phyloP scores from a whole-genome alignment of 2,329 filamentous ascomycete genomes.

The Trichoderma cornu-damae region DNA sequence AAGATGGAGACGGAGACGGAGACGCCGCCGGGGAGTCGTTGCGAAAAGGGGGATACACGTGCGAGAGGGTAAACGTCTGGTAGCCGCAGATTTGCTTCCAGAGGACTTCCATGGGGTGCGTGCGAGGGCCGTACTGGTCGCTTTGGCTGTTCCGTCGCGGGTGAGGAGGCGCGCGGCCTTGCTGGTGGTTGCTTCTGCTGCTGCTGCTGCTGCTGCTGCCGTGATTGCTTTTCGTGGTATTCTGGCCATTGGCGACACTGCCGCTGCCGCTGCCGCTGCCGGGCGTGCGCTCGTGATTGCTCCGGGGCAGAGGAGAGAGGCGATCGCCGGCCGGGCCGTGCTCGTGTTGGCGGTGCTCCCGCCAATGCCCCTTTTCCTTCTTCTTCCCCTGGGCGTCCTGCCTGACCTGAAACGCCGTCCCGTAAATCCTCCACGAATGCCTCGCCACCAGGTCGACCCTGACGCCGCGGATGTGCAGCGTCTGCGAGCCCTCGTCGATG shows the following conservation, averaged over 20 bases:
- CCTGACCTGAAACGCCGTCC: constrained; percentile 31
- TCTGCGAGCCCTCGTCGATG: constrained; percentile 24
- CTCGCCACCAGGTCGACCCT: constrained; percentile 26
- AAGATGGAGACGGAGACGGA: too few relatives aligned
- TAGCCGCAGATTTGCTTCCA: constrained; percentile 30
- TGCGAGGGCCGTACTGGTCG: constrained; percentile 4
- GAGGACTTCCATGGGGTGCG: constrained; percentile 29
- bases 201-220: background rate
- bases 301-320: background rate
- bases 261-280: background rate
- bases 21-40: background rate
- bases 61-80: constrained; percentile 25
- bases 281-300: background rate
- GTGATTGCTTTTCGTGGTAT: background rate
- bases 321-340: background rate
- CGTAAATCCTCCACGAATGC: constrained; percentile 29
- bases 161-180: background rate
- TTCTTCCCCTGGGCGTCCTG: constrained; percentile 1
- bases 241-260: background rate
- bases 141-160: background rate
- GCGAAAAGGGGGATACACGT: constrained; percentile 25
- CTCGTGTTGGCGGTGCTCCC: background rate
- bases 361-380: background rate
- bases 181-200: background rate
- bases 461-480: constrained; percentile 29